A percentile compares a stretch with the other conserved stretches of the same genome.
Conservation (phyloP, 768 basidiomycete species). For the Paxillus rubicundulus region DNA sequence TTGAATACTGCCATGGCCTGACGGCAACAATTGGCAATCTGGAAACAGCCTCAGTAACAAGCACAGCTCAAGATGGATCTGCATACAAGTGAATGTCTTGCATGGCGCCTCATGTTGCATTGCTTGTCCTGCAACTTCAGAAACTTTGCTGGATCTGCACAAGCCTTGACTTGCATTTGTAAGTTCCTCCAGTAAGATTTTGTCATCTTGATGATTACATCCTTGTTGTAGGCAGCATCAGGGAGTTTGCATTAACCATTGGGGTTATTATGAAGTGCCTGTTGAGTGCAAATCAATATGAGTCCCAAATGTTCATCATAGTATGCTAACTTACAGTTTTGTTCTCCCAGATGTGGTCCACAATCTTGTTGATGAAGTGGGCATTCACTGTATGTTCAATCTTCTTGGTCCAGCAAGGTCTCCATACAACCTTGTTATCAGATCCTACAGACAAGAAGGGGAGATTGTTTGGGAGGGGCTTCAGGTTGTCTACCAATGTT, state of each 20-base stretch:
- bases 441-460: background rate
- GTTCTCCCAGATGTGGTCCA: background rate
- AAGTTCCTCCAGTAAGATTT: constrained; percentile 4
- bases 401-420: background rate
- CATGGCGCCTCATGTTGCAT: background rate
- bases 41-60: background rate
- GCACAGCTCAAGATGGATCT: background rate
- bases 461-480: background rate
- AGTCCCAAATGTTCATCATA: too few relatives aligned
- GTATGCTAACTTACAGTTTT: background rate
- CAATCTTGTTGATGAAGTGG: background rate
- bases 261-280: background rate
- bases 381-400: background rate
- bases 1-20: background rate
- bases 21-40: background rate
- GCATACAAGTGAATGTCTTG: background rate
- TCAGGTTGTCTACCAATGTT: background rate
- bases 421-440: background rate
- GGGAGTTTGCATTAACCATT: background rate
- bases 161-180: background rate
- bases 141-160: background rate
- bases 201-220: background rate
- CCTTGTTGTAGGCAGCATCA: background rate
- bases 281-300: background rate
- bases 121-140: background rate